Evolutionary conservation across 176 grass and related monocot genomes (phyloP).

Genomic region (Musa troglodytarum): DNA sequence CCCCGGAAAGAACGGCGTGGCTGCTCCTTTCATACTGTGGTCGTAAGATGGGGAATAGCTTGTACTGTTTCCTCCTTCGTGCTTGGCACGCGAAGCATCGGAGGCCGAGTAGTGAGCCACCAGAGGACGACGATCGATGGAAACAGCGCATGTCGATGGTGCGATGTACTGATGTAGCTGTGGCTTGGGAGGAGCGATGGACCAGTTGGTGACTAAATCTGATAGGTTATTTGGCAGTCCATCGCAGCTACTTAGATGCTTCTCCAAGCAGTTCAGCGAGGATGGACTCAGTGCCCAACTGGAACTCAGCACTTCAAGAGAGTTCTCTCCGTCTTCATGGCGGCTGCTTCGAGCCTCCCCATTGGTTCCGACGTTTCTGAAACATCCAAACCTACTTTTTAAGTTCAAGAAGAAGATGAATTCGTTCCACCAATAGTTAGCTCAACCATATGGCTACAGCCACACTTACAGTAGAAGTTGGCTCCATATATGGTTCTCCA

Average conservation of each 20-base stretch:
- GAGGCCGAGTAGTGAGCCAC: neutral
- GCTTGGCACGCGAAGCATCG: neutral
- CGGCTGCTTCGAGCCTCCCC: neutral
- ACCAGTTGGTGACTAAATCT: constrained; percentile 2
- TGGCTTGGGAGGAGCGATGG: neutral
- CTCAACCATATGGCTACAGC: too few species aligned
- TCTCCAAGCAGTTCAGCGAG: too few species aligned
- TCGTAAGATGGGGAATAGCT: neutral
- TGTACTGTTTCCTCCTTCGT: neutral
- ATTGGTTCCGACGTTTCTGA: neutral
- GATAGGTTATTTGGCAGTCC: neutral
- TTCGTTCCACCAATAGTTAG: neutral
- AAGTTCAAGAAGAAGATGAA: neutral
- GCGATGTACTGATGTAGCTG: neutral
- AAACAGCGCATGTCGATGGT: neutral
- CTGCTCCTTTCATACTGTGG: too few species aligned
- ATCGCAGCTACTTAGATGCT: neutral
- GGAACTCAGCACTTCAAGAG: neutral
- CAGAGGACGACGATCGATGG: neutral
- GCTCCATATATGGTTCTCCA: neutral
- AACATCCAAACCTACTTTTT: neutral
- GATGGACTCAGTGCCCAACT: too few species aligned
- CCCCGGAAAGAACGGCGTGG: too few species aligned
- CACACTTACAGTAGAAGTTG: constrained; percentile 1
- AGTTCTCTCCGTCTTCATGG: neutral